These are phyloP conservation scores for Polychaeton citri DNA, from an alignment of 2,329 filamentous ascomycete species.

Conservation along the genomic window DNA sequence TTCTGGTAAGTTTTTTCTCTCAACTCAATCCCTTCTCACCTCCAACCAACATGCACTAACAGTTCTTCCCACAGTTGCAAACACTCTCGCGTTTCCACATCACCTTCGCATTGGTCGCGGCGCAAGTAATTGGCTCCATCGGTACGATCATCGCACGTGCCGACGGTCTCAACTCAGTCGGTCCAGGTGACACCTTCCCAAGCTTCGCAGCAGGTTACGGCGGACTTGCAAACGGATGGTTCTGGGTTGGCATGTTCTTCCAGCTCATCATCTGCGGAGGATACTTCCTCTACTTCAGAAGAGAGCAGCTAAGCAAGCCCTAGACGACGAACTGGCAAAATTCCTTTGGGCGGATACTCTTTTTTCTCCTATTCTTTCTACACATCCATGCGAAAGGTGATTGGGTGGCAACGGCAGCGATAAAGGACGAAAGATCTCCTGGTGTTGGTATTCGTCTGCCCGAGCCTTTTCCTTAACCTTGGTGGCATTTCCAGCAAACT, in stretches of 20 bases:
- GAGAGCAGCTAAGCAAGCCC: conserved; percentile 45
- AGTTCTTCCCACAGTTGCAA: neutral
- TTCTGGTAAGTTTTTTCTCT: conserved; percentile 47
- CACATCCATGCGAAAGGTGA: too few relatives aligned
- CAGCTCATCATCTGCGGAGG: conserved; percentile 47
- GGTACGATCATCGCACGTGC: conserved; percentile 50
- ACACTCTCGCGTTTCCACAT: conserved; percentile 49
- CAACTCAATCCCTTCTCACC: too few relatives aligned
- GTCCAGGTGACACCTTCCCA: conserved; percentile 49
- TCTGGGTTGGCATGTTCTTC: conserved; percentile 47
- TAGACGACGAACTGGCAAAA: too few relatives aligned
- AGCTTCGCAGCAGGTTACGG: conserved; percentile 40
- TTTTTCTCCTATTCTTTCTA: too few relatives aligned
- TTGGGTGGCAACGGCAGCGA: too few relatives aligned
- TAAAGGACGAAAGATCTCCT: too few relatives aligned
- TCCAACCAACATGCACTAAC: too few relatives aligned
- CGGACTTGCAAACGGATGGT: conserved; percentile 38
- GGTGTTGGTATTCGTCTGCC: too few relatives aligned
- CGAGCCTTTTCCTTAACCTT: too few relatives aligned
- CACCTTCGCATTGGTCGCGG: conserved; percentile 45
- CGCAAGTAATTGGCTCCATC: conserved; percentile 48
- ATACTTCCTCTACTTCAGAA: conserved; percentile 44
- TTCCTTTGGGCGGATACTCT: too few relatives aligned
- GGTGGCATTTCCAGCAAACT: too few relatives aligned
- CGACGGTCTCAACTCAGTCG: conserved; percentile 46